These are phyloP conservation scores for Eucalyptus viminalis DNA, from an alignment of 345 rosid species.

Conservation along the genomic window DNA sequence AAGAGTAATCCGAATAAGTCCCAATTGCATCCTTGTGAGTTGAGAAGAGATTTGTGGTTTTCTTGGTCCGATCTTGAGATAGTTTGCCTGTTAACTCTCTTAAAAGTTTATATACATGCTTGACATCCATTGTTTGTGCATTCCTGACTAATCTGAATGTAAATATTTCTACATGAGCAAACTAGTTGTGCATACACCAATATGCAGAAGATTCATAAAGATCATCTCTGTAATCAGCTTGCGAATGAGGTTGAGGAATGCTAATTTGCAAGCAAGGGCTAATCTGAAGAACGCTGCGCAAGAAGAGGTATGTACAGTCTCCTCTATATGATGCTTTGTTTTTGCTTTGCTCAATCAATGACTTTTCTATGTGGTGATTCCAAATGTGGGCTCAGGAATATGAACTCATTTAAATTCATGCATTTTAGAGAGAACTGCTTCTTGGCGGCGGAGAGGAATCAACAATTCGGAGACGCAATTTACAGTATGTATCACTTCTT, in stretches of 20 bases:
- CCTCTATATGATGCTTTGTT: background rate
- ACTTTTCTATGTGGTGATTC: background rate
- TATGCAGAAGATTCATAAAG: background rate
- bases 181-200: background rate
- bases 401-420: background rate
- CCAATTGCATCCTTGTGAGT: background rate
- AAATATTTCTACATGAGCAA: too few relatives aligned
- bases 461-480: conserved; percentile 68
- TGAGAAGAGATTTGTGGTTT: background rate
- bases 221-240: conserved; percentile 23
- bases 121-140: background rate
- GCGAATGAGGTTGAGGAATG: conserved; percentile 61
- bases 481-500: conserved; percentile 50
- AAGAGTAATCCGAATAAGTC: background rate
- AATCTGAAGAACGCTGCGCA: conserved; percentile 81
- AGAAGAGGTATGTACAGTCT: conserved; percentile 36
- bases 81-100: background rate
- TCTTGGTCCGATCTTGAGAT: background rate
- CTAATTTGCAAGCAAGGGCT: conserved; percentile 84
- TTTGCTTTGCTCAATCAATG: background rate
- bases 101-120: background rate
- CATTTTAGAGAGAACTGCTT: conserved; percentile 77
- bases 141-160: background rate
- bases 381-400: background rate
- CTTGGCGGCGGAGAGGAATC: conserved; percentile 93